Evolutionary conservation across 345 rosid species (phyloP), one percentile per base, ranked within the genome.

Genomic region (Murraya paniculata): DNA sequence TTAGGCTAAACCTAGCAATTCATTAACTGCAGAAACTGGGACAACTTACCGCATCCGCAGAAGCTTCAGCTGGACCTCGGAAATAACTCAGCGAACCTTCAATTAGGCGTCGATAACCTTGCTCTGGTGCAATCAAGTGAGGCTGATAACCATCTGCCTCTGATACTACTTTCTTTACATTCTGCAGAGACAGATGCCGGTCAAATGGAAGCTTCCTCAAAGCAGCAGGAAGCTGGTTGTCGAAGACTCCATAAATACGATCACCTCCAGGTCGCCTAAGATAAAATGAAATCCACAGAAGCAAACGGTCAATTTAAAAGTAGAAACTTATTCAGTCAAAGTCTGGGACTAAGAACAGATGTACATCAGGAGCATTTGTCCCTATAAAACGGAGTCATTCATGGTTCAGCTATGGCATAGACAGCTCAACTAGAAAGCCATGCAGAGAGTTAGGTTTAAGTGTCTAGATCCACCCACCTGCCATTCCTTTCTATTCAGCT

Each of bases 141-240:
- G 94, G 97, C 78, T 93, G 97, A 78, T 93, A 93, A 24, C 97
- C 97, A 84, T 93, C 97, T 69, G 97, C 93, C 85, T 93, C 91
- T 3, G 95, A 91, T 33, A 93, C 91, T 3, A 93, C 91, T 83
- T 80, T 91, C 87, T 81, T 90, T 9, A 93, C 93, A 72, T 92
- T 91, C 77, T 93, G 95, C 71, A 93, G 73, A 61, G 97, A 91
- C 71, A 93, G 89, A 81, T 93, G 97, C 4, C 97, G 89, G 81
- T 93, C 97, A 75, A 93, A 91, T 64, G 97, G 97, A 84, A 93
- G 97, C 85, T 93, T 93, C 80, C 87, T 90, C 72, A 93, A 75
- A 25, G 97, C 97, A 85, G 97, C 94, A 39, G 97, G 97, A 64
- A 93, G 95, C 81, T 93, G 95, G 74, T 93, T 86, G 87, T 91